These are phyloP conservation scores for Amanita muscaria DNA, from an alignment of 768 basidiomycete species.

Conservation along the genomic window DNA sequence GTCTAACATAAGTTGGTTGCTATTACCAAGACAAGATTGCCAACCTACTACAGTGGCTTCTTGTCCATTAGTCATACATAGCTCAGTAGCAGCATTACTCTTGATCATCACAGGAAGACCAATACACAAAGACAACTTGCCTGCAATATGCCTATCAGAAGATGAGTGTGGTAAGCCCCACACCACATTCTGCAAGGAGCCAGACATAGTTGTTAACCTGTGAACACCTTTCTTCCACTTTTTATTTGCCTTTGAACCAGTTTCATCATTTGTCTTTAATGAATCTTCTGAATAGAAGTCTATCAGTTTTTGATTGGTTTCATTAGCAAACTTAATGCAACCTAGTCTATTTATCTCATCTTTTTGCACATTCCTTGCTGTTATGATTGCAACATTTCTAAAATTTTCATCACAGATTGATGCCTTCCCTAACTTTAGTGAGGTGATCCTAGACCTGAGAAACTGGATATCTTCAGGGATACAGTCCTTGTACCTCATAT, in stretches of 20 bases:
- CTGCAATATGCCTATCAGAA: too few relatives aligned
- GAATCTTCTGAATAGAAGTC: conserved; percentile 22
- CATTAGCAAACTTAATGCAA: conserved; percentile 19
- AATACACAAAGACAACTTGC: conserved; percentile 21
- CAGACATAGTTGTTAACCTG: conserved; percentile 8
- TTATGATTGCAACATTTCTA: conserved; percentile 26
- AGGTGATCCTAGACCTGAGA: conserved; percentile 17
- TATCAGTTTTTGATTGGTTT: conserved; percentile 14
- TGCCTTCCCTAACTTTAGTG: neutral
- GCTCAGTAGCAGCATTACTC: too few relatives aligned
- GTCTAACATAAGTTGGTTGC: conserved; percentile 18
- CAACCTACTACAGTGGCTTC: conserved; percentile 24
- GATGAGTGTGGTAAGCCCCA: too few relatives aligned
- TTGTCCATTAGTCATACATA: conserved; percentile 28
- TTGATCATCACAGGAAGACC: too few relatives aligned
- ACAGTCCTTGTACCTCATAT: conserved; percentile 27
- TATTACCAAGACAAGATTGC: conserved; percentile 12
- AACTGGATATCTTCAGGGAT: conserved; percentile 17
- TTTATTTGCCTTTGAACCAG: too few relatives aligned
- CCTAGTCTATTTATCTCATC: conserved; percentile 25
- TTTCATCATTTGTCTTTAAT: conserved; percentile 5
- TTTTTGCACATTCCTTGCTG: conserved; percentile 21
- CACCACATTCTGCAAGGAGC: too few relatives aligned
- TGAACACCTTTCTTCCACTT: neutral
- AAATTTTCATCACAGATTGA: conserved; percentile 11